A percentile compares a stretch with the other conserved stretches of the same genome.
Evolutionary conservation across 352 stramenopile species (phyloP).

Genomic region (Phytophthora foliorum): DNA sequence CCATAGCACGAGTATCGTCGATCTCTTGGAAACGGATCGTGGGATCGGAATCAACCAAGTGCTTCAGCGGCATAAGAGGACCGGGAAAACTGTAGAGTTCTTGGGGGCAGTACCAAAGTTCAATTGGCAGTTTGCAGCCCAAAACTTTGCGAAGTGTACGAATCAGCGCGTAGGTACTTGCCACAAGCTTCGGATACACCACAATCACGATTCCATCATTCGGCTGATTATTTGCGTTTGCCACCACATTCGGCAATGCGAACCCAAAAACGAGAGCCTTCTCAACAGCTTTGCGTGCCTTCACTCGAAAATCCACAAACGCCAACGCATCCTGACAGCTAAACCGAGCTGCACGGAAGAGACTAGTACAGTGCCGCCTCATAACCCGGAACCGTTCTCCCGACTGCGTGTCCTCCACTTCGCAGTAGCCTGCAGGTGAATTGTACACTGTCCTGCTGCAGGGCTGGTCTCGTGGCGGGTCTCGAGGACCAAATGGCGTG

Average conservation of each 20-base stretch:
- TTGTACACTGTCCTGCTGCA: conserved; percentile 27
- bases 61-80: conserved; percentile 28
- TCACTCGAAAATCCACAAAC: conserved; percentile 42
- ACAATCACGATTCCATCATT: conserved; percentile 60
- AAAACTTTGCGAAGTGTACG: conserved; percentile 43
- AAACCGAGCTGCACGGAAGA: conserved; percentile 35
- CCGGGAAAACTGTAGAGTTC: conserved; percentile 44
- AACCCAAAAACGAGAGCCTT: conserved; percentile 29
- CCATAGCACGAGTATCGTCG: conserved; percentile 33
- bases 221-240: background rate
- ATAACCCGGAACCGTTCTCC: conserved; percentile 45
- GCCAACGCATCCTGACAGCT: conserved; percentile 47
- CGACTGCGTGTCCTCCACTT: conserved; percentile 38
- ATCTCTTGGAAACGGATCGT: conserved; percentile 37
- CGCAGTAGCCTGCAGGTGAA: conserved; percentile 49
- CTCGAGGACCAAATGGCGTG: conserved; percentile 24
- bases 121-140: conserved; percentile 55
- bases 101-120: conserved; percentile 59
- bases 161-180: conserved; percentile 49
- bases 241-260: conserved; percentile 24
- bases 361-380: conserved; percentile 33
- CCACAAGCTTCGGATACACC: conserved; percentile 58
- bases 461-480: conserved; percentile 16
- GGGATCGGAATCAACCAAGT: conserved; percentile 34
- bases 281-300: conserved; percentile 19